These are phyloP conservation scores for Smallanthus sonchifolius DNA, from an alignment of 129 eudicot genomes.

Conservation along the genomic window DNA sequence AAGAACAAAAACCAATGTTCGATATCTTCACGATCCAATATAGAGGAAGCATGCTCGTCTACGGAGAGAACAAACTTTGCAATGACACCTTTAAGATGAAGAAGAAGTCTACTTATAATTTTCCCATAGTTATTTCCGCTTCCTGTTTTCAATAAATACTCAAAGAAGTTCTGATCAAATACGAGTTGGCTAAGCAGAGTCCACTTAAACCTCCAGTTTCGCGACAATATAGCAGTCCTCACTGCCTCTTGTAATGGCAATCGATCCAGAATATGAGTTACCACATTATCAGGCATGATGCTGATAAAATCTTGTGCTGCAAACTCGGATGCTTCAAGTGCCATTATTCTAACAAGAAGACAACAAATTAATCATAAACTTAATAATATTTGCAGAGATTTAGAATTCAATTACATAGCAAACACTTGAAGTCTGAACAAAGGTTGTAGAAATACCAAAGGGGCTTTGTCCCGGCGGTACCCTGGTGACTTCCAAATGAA, in stretches of 20 bases:
- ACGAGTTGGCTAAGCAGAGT: neutral
- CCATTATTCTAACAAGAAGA: too few species aligned
- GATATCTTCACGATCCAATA: neutral
- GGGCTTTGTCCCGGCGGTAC: too few species aligned
- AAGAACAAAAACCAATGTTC: neutral
- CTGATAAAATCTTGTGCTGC: neutral
- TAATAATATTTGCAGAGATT: too few species aligned
- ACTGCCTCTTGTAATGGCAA: constrained; percentile 15
- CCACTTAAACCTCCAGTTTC: constrained; percentile 17
- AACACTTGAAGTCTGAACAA: too few species aligned
- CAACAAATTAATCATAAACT: too few species aligned
- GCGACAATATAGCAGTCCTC: neutral
- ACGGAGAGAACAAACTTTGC: constrained; percentile 5
- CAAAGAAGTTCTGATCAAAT: neutral
- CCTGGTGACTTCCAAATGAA: too few species aligned
- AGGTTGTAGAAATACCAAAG: too few species aligned
- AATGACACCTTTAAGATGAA: neutral
- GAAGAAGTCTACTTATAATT: neutral
- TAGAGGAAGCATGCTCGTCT: neutral
- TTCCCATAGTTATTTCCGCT: too few species aligned
- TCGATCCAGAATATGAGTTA: neutral
- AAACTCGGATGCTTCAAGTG: too few species aligned
- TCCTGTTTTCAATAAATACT: neutral
- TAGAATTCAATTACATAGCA: too few species aligned
- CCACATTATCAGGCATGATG: constrained; percentile 12